Evolutionary conservation across 1,139 yeast species (phyloP).

Genomic region (Pichia sp.): DNA sequence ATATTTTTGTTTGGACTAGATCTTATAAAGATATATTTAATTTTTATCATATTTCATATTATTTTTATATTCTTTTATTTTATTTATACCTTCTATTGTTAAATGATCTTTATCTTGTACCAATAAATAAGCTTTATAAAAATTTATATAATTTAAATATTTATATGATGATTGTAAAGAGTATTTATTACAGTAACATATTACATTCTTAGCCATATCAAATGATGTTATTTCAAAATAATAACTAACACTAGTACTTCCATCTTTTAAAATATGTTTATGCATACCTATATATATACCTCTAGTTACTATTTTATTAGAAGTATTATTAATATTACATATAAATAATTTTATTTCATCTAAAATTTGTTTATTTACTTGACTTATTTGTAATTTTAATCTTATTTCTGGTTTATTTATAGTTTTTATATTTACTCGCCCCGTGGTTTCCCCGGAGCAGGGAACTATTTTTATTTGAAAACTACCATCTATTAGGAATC

Average conservation of each 20-base stretch:
- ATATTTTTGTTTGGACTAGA: slow-evolving; percentile 15
- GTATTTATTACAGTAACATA: not conserved
- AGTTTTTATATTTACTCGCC: no score
- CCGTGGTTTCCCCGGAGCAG: no score
- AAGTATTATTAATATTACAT: not conserved
- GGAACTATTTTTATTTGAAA: not conserved
- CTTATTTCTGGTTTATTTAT: not conserved
- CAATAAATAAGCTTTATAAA: no score
- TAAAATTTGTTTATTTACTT: slow-evolving; percentile 1
- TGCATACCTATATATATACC: not conserved
- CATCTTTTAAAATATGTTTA: not conserved
- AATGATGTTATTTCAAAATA: not conserved
- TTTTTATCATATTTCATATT: slow-evolving; percentile 2
- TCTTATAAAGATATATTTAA: slow-evolving; percentile 1
- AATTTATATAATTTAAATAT: no score
- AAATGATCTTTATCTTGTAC: not conserved
- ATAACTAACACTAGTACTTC: not conserved
- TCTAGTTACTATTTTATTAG: not conserved
- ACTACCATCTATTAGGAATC: not conserved
- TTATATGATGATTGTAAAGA: not conserved
- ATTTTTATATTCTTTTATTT: slow-evolving; percentile 3
- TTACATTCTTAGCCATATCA: not conserved
- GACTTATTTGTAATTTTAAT: slow-evolving; percentile 2
- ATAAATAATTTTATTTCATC: not conserved
- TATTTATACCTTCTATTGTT: slow-evolving; percentile 1